Conservation (phyloP, 2,329 filamentous ascomycete species). For the Orbilia javanica region DNA sequence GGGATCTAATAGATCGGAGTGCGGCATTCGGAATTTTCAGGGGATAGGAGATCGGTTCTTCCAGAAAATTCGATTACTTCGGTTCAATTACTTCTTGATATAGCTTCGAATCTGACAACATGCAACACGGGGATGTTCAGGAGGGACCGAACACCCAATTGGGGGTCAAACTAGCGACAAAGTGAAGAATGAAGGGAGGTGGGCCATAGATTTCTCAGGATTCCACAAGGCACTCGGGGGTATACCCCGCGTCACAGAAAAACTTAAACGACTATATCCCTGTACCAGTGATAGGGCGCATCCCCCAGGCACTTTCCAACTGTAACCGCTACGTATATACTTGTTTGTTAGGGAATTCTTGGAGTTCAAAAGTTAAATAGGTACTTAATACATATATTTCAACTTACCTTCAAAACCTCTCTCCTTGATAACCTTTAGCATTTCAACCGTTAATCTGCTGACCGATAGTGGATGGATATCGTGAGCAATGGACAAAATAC, state of each 20-base stretch:
- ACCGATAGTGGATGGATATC: constrained; percentile 70
- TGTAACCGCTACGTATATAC: constrained; percentile 67
- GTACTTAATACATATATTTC: too few relatives aligned
- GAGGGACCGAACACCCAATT: too few relatives aligned
- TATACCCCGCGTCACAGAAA: neutral
- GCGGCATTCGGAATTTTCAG: neutral
- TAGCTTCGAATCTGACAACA: too few relatives aligned
- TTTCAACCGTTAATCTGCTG: constrained; percentile 68
- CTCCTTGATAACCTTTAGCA: constrained; percentile 66
- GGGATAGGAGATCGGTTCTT: too few relatives aligned
- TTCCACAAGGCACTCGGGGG: neutral
- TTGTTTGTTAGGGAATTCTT: neutral
- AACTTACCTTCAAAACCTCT: constrained; percentile 65
- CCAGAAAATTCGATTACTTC: too few relatives aligned
- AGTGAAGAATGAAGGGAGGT: constrained; percentile 5
- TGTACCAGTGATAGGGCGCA: constrained; percentile 70
- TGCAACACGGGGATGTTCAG: too few relatives aligned
- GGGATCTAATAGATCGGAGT: neutral
- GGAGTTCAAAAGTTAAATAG: too few relatives aligned
- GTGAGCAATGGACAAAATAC: constrained; percentile 72
- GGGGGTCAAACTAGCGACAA: too few relatives aligned
- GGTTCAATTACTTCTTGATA: too few relatives aligned
- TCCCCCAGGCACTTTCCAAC: constrained; percentile 73
- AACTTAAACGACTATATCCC: constrained; percentile 53
- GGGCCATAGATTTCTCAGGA: neutral